Percentiles rank a stretch among this genome's conserved stretches.
These are phyloP conservation scores for Grifola frondosa DNA, from an alignment of 1,284 basidiomycete genomes.

Conservation along the genomic window DNA sequence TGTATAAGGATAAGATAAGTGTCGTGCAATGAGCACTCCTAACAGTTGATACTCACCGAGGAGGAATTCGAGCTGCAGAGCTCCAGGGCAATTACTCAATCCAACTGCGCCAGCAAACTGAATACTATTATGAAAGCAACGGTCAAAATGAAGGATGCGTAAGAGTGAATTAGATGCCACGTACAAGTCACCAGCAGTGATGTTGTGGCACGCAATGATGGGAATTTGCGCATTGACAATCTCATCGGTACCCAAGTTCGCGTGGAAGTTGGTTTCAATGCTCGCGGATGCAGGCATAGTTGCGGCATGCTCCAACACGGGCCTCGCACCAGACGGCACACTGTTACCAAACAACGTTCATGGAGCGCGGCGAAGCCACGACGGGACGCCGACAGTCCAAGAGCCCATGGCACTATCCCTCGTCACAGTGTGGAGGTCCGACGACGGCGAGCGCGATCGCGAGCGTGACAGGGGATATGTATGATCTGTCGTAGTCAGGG, in stretches of 20 bases:
- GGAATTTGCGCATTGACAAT: conserved; percentile 11
- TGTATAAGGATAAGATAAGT: background rate
- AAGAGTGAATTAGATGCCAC: background rate
- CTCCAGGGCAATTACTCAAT: conserved; percentile 41
- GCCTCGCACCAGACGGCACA: conserved; percentile 16
- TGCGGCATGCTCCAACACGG: conserved; percentile 19
- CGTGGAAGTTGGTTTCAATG: background rate
- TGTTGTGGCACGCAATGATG: conserved; percentile 9
- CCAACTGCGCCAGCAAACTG: conserved; percentile 44
- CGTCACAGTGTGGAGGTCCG: conserved; percentile 35
- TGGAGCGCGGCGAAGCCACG: conserved; percentile 63
- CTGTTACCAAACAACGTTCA: conserved; percentile 40
- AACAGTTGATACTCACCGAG: conserved; percentile 33
- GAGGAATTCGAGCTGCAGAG: conserved; percentile 39
- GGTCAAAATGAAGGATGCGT: too few relatives aligned
- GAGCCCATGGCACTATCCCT: conserved; percentile 40
- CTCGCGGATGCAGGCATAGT: conserved; percentile 17
- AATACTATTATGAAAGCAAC: too few relatives aligned
- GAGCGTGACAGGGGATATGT: conserved; percentile 77
- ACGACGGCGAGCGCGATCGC: conserved; percentile 40
- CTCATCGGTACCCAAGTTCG: conserved; percentile 7
- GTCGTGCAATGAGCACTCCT: conserved; percentile 6
- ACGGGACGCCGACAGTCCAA: conserved; percentile 24
- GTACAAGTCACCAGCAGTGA: conserved; percentile 3
- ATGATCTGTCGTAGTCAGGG: conserved; percentile 38